These are phyloP conservation scores for Clavispora asparagi DNA, from an alignment of 805 yeast genomes.

Conservation along the genomic window DNA sequence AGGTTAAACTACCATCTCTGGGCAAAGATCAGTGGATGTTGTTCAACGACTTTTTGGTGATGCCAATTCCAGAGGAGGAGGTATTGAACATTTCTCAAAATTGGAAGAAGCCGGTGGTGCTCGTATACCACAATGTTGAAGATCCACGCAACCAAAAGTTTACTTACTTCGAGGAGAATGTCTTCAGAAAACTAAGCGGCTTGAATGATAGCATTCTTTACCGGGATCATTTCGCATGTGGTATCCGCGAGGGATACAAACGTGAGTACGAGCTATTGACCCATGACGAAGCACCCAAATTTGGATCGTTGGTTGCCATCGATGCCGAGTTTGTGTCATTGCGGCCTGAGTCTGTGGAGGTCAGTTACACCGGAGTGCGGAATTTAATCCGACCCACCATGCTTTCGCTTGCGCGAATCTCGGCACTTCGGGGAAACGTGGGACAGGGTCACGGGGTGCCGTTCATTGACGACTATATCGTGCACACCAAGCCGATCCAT, in stretches of 20 bases:
- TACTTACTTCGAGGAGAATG: constrained; percentile 27
- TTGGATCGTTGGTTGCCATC: constrained; percentile 80
- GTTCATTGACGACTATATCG: constrained; percentile 89
- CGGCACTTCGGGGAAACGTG: constrained; percentile 70
- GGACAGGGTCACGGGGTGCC: constrained; percentile 67
- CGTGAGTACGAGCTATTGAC: constrained; percentile 69
- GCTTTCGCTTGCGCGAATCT: constrained; percentile 79
- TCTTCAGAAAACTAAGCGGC: constrained; percentile 14
- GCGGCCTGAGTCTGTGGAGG: constrained; percentile 73
- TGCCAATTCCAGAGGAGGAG: constrained; percentile 67
- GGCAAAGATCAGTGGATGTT: constrained; percentile 59
- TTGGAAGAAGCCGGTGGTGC: constrained; percentile 82
- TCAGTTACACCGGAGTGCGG: constrained; percentile 66
- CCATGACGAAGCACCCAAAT: constrained; percentile 61
- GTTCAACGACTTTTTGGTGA: constrained; percentile 88
- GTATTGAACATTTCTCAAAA: constrained; percentile 64
- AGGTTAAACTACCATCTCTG: constrained; percentile 25
- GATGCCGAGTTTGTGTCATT: constrained; percentile 95
- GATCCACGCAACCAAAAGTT: constrained; percentile 37
- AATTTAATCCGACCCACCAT: constrained; percentile 68
- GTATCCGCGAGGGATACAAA: constrained; percentile 51
- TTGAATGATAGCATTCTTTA: constrained; percentile 65
- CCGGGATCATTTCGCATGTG: constrained; percentile 68
- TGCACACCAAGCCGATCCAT: constrained; percentile 62
- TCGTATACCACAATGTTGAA: constrained; percentile 56